These are phyloP conservation scores for Cucumis melo DNA, from an alignment of 306 rosid genomes.

Conservation along the genomic window DNA sequence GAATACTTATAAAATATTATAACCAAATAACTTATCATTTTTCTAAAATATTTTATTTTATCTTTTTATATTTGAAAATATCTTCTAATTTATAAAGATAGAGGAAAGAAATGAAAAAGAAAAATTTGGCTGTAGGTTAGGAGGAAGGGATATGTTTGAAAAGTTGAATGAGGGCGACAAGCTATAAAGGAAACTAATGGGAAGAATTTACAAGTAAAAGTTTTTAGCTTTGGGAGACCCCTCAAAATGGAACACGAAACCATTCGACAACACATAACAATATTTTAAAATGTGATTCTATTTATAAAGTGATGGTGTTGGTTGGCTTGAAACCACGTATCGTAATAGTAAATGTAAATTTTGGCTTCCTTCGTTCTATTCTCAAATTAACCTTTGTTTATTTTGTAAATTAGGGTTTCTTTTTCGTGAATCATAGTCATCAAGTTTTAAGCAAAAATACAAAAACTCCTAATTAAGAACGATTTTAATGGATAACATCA, in stretches of 20 bases:
- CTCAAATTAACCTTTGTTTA: background rate
- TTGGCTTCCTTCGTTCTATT: background rate
- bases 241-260: conserved; percentile 2
- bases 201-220: background rate
- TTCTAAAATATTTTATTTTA: too few relatives aligned
- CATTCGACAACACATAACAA: background rate
- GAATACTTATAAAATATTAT: too few relatives aligned
- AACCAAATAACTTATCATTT: too few relatives aligned
- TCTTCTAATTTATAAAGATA: too few relatives aligned
- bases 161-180: background rate
- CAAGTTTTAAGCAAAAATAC: background rate
- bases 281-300: background rate
- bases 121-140: background rate
- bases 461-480: background rate
- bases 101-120: too few relatives aligned
- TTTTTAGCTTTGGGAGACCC: background rate
- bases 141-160: background rate
- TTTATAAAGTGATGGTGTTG: background rate
- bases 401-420: background rate
- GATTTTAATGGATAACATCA: too few relatives aligned
- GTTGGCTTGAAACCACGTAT: background rate
- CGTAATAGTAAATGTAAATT: background rate
- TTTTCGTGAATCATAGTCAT: background rate
- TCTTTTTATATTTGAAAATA: too few relatives aligned
- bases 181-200: background rate